These are phyloP conservation scores for Sporothrix mexicana DNA, from an alignment of 2,329 filamentous ascomycete genomes.

Conservation along the genomic window DNA sequence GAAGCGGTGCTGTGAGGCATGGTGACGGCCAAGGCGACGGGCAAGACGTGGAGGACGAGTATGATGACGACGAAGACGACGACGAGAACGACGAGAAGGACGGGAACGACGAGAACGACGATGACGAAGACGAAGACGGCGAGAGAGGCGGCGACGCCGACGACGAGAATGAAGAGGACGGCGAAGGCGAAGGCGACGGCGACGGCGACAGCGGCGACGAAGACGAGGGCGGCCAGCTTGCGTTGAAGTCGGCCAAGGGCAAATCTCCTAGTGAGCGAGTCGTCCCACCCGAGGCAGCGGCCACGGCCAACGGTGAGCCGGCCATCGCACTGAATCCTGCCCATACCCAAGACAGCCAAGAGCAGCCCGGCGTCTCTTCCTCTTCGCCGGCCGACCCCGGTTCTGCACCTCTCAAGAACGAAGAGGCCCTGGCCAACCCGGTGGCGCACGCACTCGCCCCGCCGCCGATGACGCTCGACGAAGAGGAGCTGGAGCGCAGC, in stretches of 20 bases:
- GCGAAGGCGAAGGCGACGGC: too few species aligned
- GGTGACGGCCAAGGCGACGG: conserved; percentile 39
- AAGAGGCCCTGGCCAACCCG: neutral
- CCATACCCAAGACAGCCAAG: neutral
- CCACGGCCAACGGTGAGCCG: neutral
- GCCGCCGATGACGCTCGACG: conserved; percentile 48
- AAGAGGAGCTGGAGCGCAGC: conserved; percentile 82
- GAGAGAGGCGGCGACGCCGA: neutral
- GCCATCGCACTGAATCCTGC: neutral
- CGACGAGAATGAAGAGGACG: conserved; percentile 5
- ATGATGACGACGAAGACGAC: conserved; percentile 39
- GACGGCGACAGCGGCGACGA: neutral
- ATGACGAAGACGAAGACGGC: neutral
- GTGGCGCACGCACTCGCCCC: neutral
- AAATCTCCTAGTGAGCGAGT: neutral
- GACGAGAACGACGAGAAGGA: conserved; percentile 38
- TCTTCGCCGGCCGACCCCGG: neutral
- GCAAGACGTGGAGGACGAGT: neutral
- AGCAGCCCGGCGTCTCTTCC: neutral
- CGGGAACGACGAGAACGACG: conserved; percentile 39
- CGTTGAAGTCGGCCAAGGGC: conserved; percentile 1
- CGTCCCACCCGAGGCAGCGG: neutral
- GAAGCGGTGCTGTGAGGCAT: conserved; percentile 41
- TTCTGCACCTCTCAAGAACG: neutral
- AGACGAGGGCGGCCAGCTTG: neutral